Evolutionary conservation across 2,329 filamentous ascomycete species (phyloP), one percentile per base, ranked within the genome.

Genomic region (Cytospora leucostoma): DNA sequence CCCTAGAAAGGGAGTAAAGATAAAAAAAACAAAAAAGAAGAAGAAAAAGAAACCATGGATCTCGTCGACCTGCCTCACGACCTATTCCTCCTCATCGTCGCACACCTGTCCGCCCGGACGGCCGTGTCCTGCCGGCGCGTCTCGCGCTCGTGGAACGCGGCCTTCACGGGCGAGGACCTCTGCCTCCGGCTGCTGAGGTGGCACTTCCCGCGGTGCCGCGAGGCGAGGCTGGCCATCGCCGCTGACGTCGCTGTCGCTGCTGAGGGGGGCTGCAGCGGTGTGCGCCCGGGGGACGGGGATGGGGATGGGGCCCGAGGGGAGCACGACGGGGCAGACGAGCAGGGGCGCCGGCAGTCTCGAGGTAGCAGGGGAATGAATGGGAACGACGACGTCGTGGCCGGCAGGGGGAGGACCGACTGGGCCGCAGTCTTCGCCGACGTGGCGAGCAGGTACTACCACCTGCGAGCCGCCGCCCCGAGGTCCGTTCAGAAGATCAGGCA

Each of bases 81-180:
- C 59, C 71, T 88, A 54, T 87, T 88, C 68, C 76, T 85, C 64
- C 76, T 85, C 56, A 74, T 88, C 60, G 64, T 83, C 40, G 74
- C 69, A 2, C 71, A 81, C 67, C 75, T 89, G 17, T 72, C 79
- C 0, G 78, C 84, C 2, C 73, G 69, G 19, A 84, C 87, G 66
- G 73, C 80, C 59, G 70, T 87, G 17, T 74, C 77, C 55, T 82
- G 79, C 69, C 84, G 83, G 57, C 77, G 77, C 27, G 80, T 88
- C 40, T 85, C 79, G 19, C 78, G 74, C 47, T 70, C 72, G 11
- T 85, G 84, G 78, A 71, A 77, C 40, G 69, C 71, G 15, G 79
- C 80, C 10, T 86, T 88, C 67, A 77, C 78, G 51, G 78, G 80
- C 60, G 73, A 77, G 15, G 74, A 76, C 47, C 74, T 82, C 62